Evolutionary conservation across 108 stramenopile genomes (phyloP).

Genomic region (Cylindrotheca fusiformis): DNA sequence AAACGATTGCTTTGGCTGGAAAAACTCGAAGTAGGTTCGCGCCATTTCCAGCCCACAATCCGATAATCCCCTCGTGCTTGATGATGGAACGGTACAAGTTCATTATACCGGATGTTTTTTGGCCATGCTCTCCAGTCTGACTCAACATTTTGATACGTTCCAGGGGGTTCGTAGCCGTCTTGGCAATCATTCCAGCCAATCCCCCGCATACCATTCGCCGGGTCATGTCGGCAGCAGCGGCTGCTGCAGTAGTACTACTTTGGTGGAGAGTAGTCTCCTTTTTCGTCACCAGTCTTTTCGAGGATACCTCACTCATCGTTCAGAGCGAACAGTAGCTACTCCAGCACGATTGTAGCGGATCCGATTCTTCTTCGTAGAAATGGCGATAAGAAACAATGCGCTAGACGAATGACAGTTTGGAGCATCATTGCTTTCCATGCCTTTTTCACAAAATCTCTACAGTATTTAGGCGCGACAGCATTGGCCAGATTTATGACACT

Average conservation of each 20-base stretch:
- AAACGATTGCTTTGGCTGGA: constrained; percentile 82
- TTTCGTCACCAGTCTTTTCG: too few relatives aligned
- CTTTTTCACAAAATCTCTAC: too few relatives aligned
- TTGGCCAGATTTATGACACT: too few relatives aligned
- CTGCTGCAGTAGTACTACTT: constrained; percentile 2
- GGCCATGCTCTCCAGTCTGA: constrained; percentile 84
- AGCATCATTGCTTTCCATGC: too few relatives aligned
- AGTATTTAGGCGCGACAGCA: too few relatives aligned
- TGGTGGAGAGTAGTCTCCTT: background rate
- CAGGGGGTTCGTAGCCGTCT: constrained; percentile 88
- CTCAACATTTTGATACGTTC: constrained; percentile 89
- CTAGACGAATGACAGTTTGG: too few relatives aligned
- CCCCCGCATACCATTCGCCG: constrained; percentile 85
- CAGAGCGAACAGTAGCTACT: too few relatives aligned
- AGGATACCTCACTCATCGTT: too few relatives aligned
- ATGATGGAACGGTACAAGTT: constrained; percentile 66
- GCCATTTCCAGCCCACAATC: constrained; percentile 91
- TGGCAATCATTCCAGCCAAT: constrained; percentile 89
- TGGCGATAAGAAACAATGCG: too few relatives aligned
- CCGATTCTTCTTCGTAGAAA: too few relatives aligned
- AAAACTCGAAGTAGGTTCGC: constrained; percentile 87
- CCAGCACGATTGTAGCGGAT: too few relatives aligned
- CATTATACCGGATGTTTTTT: constrained; percentile 18
- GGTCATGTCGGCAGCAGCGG: constrained; percentile 58
- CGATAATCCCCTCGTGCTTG: constrained; percentile 74